Conservation (phyloP, 106 monocot genomes). For the Allium cepa region DNA sequence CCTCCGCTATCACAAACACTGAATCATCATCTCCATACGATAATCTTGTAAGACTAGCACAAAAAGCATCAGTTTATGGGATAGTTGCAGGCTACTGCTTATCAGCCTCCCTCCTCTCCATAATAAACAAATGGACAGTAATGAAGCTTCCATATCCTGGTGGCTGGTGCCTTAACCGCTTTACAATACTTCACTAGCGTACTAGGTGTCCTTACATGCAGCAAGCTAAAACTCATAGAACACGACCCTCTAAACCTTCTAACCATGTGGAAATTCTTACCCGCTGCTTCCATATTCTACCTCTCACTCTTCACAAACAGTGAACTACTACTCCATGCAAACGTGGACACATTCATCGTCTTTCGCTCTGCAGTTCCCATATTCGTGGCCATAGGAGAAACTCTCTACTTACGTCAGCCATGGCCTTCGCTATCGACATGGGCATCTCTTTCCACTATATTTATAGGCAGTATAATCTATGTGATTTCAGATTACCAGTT, state of each 20-base stretch:
- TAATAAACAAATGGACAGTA: constrained; percentile 91
- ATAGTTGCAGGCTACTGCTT: constrained; percentile 81
- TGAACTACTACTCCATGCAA: constrained; percentile 45
- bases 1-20: not conserved
- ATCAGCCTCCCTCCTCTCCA: constrained; percentile 76
- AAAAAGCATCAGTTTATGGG: constrained; percentile 69
- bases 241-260: constrained; percentile 25
- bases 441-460: constrained; percentile 58
- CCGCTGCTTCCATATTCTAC: constrained; percentile 54
- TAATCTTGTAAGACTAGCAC: constrained; percentile 14
- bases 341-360: constrained; percentile 24
- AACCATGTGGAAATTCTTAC: constrained; percentile 45
- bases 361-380: constrained; percentile 76
- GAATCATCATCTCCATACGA: constrained; percentile 4
- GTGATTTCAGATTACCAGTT: constrained; percentile 24
- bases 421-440: constrained; percentile 57
- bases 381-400: constrained; percentile 74
- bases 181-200: constrained; percentile 50
- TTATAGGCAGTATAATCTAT: constrained; percentile 44
- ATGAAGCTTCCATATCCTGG: constrained; percentile 78
- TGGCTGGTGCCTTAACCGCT: constrained; percentile 48
- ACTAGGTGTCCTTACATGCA: constrained; percentile 30
- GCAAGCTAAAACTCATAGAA: constrained; percentile 27
- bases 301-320: constrained; percentile 65
- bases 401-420: constrained; percentile 58